Evolutionary conservation across 2,329 filamentous ascomycete genomes (phyloP), one percentile per base, ranked within the genome.

Genomic region (Pseudocercospora musae): DNA sequence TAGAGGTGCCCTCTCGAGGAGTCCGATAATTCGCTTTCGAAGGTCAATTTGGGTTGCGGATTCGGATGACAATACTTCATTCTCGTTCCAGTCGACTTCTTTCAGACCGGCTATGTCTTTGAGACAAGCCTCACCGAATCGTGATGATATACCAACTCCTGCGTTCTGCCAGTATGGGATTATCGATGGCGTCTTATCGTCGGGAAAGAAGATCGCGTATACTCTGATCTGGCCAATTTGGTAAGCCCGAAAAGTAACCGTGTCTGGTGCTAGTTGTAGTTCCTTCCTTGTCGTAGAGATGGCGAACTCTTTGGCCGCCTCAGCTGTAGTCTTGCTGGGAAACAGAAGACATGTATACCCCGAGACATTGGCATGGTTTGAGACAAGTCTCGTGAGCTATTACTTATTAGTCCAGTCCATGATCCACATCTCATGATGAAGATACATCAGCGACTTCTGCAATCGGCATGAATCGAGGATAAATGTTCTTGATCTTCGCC

Each of bases 401-500:
- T 44, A 7, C n/a, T 54, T n/a, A 21, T 54, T 37, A 20, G 25
- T 20, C 18, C 9, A 10, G 50, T 20, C 50, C 25, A 20, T 18
- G 21, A 1, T 18, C 7, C 1, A 31, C 10, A 11, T 31, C 27
- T 54, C 25, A 18, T 33, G 25, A 20, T 1, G 2, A 8, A n/a
- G n/a, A 44, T 44, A 44, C 40, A 44, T 44, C 40, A 15, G 20
- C 20, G 10, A 29, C 54, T 18, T 57, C 29, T 2, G 27, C 40
- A n/a, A 27, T 57, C n/a, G 54, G 54, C 31, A 44, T 57, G 6
- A 57, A 44, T 31, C 55, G 10, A 23, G 55, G 55, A 31, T 57
- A 48, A 8, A 29, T 29, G 42, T 57, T 57, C 55, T 46, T 57
- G 33, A 57, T 46, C 21, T 44, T 27, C 7, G 23, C 55, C 37